A percentile compares a stretch with the other conserved stretches of the same genome.
phyloP scores from a whole-genome alignment of 805 yeast genomes.

The Metschnikowia dekortorum region DNA sequence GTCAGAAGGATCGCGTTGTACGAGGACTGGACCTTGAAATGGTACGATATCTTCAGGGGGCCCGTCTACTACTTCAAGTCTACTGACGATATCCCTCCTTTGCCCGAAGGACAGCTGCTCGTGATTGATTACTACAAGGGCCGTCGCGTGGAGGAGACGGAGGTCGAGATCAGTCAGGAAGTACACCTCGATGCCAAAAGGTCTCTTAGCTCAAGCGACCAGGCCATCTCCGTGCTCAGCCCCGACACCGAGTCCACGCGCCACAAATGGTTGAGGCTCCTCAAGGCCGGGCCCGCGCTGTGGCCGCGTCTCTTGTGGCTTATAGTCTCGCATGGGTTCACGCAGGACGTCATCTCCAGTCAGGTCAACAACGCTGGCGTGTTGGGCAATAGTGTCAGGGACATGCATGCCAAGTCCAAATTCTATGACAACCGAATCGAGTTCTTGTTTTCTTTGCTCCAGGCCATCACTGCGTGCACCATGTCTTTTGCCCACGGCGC shows the following conservation, averaged over 20 bases:
- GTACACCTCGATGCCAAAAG: constrained; percentile 12
- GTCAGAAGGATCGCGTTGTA: constrained; percentile 55
- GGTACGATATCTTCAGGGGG: constrained; percentile 54
- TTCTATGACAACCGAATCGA: constrained; percentile 69
- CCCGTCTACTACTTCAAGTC: constrained; percentile 53
- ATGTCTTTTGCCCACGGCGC: constrained; percentile 84
- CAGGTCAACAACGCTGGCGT: constrained; percentile 40
- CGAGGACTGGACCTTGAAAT: constrained; percentile 63
- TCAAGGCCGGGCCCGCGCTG: constrained; percentile 43
- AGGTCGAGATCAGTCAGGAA: constrained; percentile 15
- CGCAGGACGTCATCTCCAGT: constrained; percentile 53
- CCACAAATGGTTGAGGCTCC: constrained; percentile 37
- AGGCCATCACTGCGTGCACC: constrained; percentile 69
- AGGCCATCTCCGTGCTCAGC: constrained; percentile 13
- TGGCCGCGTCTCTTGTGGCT: constrained; percentile 54
- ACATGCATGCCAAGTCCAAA: constrained; percentile 55
- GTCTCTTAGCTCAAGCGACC: constrained; percentile 8
- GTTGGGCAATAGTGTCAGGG: constrained; percentile 44
- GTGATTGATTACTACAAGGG: constrained; percentile 65
- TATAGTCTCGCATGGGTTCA: constrained; percentile 54
- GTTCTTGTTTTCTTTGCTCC: constrained; percentile 61
- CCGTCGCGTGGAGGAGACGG: constrained; percentile 34
- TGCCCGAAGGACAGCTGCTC: constrained; percentile 53
- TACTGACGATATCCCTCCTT: constrained; percentile 58
- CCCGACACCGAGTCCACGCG: constrained; percentile 29